These are phyloP conservation scores for Torrubiella hemipterigena DNA, from an alignment of 2,329 filamentous ascomycete species.

Conservation along the genomic window DNA sequence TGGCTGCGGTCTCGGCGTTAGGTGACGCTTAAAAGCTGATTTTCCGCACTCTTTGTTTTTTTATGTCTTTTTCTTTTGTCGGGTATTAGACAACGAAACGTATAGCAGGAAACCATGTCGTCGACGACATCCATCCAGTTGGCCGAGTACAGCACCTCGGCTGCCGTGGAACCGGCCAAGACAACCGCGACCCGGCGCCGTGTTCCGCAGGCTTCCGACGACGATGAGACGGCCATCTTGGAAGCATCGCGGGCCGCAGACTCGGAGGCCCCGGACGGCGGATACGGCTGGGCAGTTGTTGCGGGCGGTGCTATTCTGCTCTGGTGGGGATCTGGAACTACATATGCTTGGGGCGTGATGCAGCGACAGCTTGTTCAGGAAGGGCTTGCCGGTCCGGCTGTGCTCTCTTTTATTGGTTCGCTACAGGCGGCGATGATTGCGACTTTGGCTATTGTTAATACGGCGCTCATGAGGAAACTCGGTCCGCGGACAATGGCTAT, in stretches of 20 bases:
- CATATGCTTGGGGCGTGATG: constrained; percentile 44
- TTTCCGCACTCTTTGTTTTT: too few species aligned
- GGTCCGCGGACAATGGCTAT: constrained; percentile 24
- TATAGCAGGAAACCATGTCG: too few species aligned
- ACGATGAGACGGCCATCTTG: constrained; percentile 11
- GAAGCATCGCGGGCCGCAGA: constrained; percentile 28
- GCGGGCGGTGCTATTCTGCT: constrained; percentile 31
- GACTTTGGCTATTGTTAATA: constrained; percentile 36
- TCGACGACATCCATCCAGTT: too few species aligned
- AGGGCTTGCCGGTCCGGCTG: constrained; percentile 30
- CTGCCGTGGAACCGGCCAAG: not conserved
- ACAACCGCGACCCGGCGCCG: not conserved
- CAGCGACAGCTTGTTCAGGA: constrained; percentile 38
- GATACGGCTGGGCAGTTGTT: constrained; percentile 40
- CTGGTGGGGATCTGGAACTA: constrained; percentile 40
- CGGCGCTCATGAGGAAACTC: constrained; percentile 26
- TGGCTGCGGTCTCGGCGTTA: too few species aligned
- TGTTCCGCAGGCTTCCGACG: not conserved
- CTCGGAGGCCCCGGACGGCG: constrained; percentile 32
- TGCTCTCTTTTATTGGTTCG: constrained; percentile 44
- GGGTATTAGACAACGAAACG: too few species aligned
- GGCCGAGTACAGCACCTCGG: too few species aligned
- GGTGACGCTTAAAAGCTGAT: too few species aligned
- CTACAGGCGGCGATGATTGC: constrained; percentile 26
- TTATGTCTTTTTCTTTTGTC: too few species aligned